phyloP scores from a whole-genome alignment of 2,329 filamentous ascomycete genomes.

The Venturia effusa region DNA sequence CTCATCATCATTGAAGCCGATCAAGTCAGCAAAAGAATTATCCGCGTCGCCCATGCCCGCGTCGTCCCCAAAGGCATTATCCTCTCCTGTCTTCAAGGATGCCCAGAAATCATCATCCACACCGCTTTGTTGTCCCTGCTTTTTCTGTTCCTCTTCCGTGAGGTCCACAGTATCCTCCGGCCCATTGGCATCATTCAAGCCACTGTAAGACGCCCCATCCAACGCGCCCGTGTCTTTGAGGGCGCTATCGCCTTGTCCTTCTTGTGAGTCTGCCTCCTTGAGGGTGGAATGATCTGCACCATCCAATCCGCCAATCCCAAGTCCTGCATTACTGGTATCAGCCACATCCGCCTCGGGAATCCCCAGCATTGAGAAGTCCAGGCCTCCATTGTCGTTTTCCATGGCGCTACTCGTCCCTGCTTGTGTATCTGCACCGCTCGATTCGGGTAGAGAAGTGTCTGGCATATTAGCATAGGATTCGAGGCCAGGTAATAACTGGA shows the following conservation, averaged over 20 bases:
- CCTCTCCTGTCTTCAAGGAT: not conserved
- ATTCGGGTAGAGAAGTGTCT: not conserved
- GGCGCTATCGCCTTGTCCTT: not conserved
- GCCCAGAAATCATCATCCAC: not conserved
- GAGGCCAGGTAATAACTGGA: conserved; percentile 30
- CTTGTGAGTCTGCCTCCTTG: not conserved
- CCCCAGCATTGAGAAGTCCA: conserved; percentile 3
- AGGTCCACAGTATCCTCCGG: not conserved
- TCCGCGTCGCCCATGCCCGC: not conserved
- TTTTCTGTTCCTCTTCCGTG: not conserved
- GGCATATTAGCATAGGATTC: conserved; percentile 29
- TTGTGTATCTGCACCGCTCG: not conserved
- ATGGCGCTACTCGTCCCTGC: not conserved
- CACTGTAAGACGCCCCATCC: not conserved
- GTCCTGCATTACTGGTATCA: not conserved
- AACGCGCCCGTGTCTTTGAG: not conserved
- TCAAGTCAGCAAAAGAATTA: conserved; percentile 6
- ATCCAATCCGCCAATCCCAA: not conserved
- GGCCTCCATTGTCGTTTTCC: not conserved
- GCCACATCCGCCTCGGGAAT: not conserved
- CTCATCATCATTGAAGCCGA: not conserved
- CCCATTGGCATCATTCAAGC: not conserved
- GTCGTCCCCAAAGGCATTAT: not conserved
- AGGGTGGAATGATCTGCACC: not conserved
- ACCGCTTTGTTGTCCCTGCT: not conserved